These are phyloP conservation scores for Postia placenta DNA, from an alignment of 768 basidiomycete genomes.

Conservation along the genomic window DNA sequence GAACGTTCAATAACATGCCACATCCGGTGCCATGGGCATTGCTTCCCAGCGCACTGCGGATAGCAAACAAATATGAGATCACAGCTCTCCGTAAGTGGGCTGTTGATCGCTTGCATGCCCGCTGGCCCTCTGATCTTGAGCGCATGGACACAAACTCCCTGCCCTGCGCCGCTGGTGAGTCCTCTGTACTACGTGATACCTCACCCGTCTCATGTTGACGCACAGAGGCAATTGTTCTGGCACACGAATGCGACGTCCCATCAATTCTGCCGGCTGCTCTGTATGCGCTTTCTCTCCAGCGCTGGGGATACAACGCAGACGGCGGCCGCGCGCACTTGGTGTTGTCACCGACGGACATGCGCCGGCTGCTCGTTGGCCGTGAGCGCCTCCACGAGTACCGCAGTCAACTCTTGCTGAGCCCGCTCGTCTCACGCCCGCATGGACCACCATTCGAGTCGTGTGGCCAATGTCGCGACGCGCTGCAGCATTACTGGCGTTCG, in stretches of 20 bases:
- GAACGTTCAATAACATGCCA: slow-evolving; percentile 19
- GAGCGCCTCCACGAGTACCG: slow-evolving; percentile 24
- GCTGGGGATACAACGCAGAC: slow-evolving; percentile 21
- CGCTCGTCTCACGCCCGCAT: slow-evolving; percentile 1
- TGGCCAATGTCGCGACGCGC: slow-evolving; percentile 2
- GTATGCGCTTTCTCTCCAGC: slow-evolving; percentile 31
- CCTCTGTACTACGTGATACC: neutral
- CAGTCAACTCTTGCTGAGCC: slow-evolving; percentile 12
- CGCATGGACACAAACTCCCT: slow-evolving; percentile 24
- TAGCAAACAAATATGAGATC: slow-evolving; percentile 34
- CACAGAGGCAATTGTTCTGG: slow-evolving; percentile 29
- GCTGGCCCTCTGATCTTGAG: slow-evolving; percentile 26
- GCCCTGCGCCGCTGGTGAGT: slow-evolving; percentile 27
- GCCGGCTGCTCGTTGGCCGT: slow-evolving; percentile 27
- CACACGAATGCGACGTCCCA: slow-evolving; percentile 28
- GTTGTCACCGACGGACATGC: slow-evolving; percentile 23
- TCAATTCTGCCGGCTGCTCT: slow-evolving; percentile 35
- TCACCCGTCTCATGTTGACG: slow-evolving; percentile 1
- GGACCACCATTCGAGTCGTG: slow-evolving; percentile 4
- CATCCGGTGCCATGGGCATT: slow-evolving; percentile 20
- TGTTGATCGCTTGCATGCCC: slow-evolving; percentile 15
- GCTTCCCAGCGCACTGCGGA: slow-evolving; percentile 23
- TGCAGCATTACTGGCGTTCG: slow-evolving; percentile 8
- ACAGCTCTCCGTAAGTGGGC: slow-evolving; percentile 22
- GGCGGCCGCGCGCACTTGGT: slow-evolving; percentile 25